Base-by-base conservation (phyloP, 495 filamentous ascomycete species). In the Neurospora tetrasperma region DNA sequence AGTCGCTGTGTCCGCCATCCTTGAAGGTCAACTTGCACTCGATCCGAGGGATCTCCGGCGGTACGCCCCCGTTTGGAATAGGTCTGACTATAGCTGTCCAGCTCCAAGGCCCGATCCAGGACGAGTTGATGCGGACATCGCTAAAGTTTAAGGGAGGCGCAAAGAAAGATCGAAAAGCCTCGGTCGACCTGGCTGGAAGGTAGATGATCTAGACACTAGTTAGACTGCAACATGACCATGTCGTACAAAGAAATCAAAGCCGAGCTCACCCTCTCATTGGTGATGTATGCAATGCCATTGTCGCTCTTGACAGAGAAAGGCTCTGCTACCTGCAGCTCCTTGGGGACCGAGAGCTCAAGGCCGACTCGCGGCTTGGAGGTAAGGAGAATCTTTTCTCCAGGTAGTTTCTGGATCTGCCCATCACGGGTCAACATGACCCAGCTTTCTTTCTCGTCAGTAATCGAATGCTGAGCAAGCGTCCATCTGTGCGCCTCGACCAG, bases 51-150 rank as follows among this genome's bases (percentile, higher is more conserved):
- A 92, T 85, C 14, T 89, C 86, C n/a, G 90, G 82, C 2, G 93
- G 91, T 54, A 99, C 93, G 48, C 93, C 93, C n/a, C 96, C 96
- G 38, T 90, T 89, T 1, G 90, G 78, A 39, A 96, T 92, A 23
- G 96, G 94, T 75, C 91, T 91, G 70, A 97, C 86, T 39, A 90
- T 82, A 40, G 90, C 90, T 35, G 88, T 88, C 96, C 96, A 99
- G 76, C 90, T 90, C 83, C 98, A 98, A 11, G 96, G 91, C n/a
- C 96, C 96, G 78, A 98, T 96, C 83, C 94, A 97, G 2, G 96
- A 94, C 3, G 95, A 92, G 8, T 91, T 88, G 71, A 98, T 93
- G 78, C 93, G 93, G n/a, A 90, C 91, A 81, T 99, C 95, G 81
- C 89, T 88, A 54, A 97, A 86, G 76, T 92, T 92, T 69, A 95